Conservation (phyloP, 225 moss, liverwort and hornwort species). For the Straminergon stramineum region DNA sequence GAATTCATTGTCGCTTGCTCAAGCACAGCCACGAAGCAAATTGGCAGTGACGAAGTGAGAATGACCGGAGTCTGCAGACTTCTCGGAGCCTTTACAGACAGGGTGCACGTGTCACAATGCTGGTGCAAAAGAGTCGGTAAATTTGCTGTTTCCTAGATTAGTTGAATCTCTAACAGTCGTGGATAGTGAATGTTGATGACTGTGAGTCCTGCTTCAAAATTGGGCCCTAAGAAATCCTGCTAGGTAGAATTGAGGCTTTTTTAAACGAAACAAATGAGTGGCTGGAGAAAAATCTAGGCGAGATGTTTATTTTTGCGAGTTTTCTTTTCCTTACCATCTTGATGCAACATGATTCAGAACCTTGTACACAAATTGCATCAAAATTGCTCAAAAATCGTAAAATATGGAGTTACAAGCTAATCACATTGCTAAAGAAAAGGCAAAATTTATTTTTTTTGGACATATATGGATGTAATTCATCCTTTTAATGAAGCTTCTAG, state of each 20-base stretch:
- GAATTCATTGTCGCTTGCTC: not conserved
- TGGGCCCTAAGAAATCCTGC: not conserved
- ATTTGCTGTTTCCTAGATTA: not conserved
- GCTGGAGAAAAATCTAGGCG: not conserved
- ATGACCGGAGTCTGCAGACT: not conserved
- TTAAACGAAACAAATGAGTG: too few relatives aligned
- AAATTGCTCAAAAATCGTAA: not conserved
- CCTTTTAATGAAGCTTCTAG: not conserved
- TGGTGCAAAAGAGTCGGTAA: not conserved
- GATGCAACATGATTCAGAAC: not conserved
- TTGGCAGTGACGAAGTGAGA: not conserved
- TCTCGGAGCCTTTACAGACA: not conserved
- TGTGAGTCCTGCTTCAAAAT: not conserved
- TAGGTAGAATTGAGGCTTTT: too few relatives aligned
- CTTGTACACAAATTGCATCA: not conserved
- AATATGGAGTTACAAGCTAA: not conserved
- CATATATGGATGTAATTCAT: not conserved
- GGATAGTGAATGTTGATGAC: not conserved
- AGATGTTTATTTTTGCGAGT: not conserved
- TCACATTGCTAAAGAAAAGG: not conserved
- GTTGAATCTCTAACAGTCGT: rapidly evolving
- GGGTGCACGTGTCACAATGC: not conserved
- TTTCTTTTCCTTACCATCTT: not conserved
- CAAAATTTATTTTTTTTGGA: not conserved
- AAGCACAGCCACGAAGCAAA: not conserved